Evolutionary conservation across 164 flowering plant species (phyloP), one percentile per base, ranked within the genome.

Genomic region (Amborella trichopoda): DNA sequence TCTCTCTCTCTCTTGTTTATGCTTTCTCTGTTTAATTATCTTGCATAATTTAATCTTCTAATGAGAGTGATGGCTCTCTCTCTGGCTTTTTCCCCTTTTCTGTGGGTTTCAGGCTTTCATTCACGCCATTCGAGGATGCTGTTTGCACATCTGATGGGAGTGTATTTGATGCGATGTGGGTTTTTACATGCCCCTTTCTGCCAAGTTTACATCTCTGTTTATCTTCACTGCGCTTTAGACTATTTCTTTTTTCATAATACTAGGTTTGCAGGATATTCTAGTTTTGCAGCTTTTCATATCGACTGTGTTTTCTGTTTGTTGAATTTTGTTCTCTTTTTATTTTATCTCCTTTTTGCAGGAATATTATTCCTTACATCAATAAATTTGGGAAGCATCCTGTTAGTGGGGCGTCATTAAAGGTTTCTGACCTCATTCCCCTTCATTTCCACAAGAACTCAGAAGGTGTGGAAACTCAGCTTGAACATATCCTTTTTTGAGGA

Each of bases 331-430:
- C 50, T 18, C 9, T 28, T 27, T 25, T n/a, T n/a, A n/a, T n/a
- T n/a, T n/a, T n/a, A n/a, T 17, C 12, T 1, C 11, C n/a, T 24
- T 23, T 3, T 9, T n/a, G 19, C 61, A 91, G 96, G 88, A 54
- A 64, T 49, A 82, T 91, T 48, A 55, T 73, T 5, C 96, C 98
- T 6, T 91, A 91, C 54, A 78, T 91, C 23, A 70, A 68, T 42
- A 91, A 87, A 72, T 77, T 72, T 47, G 95, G 93, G 44, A 87
- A 72, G 61, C 69, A 86, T 68, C 98, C 98, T 0, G 98, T 91
- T 3, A 75, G 85, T 3, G 93, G 98, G 32, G 64, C 53, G 53
- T 75, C 73, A 1, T 71, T 91, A 23, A 81, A 75, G 77, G 70
- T 51, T 21, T 77, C 68, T 39, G 88, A 91, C 64, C 79, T 91